phyloP scores from a whole-genome alignment of 2,329 filamentous ascomycete genomes.

The Pezizomycotina sp. region DNA sequence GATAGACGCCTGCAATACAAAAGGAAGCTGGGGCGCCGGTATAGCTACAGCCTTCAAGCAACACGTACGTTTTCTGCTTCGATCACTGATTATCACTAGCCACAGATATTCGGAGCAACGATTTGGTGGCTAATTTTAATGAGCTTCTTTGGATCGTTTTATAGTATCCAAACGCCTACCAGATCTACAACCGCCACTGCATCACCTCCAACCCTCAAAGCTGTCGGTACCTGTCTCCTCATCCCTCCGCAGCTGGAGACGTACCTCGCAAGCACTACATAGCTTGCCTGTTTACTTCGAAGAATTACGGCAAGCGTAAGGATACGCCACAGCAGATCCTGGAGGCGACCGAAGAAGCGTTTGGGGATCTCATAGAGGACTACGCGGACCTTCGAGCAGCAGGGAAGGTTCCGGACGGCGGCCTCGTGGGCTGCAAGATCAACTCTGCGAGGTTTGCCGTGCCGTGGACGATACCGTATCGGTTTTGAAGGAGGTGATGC shows the following conservation, averaged over 20 bases:
- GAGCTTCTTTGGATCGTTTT: too few species aligned
- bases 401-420: constrained; percentile 2
- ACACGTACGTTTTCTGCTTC: constrained; percentile 6
- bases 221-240: constrained; percentile 10
- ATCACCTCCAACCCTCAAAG: constrained; percentile 1
- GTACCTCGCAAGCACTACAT: constrained; percentile 9
- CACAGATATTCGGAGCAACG: too few species aligned
- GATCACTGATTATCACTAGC: too few species aligned
- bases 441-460: constrained; percentile 17
- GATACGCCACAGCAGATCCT: constrained; percentile 10
- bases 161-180: constrained; percentile 14
- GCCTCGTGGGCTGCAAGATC: constrained; percentile 14
- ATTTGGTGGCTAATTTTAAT: not conserved
- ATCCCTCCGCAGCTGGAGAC: constrained; percentile 5
- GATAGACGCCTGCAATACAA: constrained; percentile 18
- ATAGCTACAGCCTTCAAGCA: constrained; percentile 13
- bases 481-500: not conserved
- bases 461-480: constrained; percentile 7
- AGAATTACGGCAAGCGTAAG: constrained; percentile 7
- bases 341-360: constrained; percentile 3
- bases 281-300: constrained; percentile 13
- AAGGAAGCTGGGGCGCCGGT: constrained; percentile 17
- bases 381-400: not conserved
- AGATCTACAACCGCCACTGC: constrained; percentile 11
- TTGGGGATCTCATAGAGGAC: constrained; percentile 10